phyloP scores from a whole-genome alignment of 805 yeast species.

The Yarrowia sp. region DNA sequence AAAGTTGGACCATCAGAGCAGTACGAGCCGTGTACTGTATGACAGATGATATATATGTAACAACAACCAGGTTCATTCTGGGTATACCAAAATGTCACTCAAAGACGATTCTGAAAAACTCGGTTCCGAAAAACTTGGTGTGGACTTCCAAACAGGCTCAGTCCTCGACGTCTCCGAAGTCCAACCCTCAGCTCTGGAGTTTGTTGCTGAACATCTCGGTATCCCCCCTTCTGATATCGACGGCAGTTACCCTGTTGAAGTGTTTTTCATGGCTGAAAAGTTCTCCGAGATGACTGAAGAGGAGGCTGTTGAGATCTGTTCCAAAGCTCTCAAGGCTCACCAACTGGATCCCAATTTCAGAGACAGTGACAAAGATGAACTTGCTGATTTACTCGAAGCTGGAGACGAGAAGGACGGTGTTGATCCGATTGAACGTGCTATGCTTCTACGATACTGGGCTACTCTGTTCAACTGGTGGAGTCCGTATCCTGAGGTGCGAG shows the following conservation, averaged over 20 bases:
- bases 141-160: too few species aligned
- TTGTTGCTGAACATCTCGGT: background rate
- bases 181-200: background rate
- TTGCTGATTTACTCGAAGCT: background rate
- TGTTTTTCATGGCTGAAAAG: background rate
- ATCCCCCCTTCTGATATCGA: background rate
- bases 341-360: background rate
- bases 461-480: background rate
- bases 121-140: too few species aligned
- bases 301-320: background rate
- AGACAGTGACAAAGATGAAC: background rate
- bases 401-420: background rate
- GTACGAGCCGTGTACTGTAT: too few species aligned
- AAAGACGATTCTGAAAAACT: too few species aligned
- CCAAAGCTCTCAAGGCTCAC: background rate
- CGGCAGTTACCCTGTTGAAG: constrained; percentile 13
- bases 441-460: background rate
- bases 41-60: too few species aligned
- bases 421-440: background rate
- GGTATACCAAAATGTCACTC: too few species aligned
- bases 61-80: too few species aligned
- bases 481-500: background rate
- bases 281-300: background rate
- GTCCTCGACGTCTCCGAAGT: too few species aligned
- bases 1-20: too few species aligned